These are phyloP conservation scores for Corylus heterophylla DNA, from an alignment of 306 rosid genomes.

Conservation along the genomic window DNA sequence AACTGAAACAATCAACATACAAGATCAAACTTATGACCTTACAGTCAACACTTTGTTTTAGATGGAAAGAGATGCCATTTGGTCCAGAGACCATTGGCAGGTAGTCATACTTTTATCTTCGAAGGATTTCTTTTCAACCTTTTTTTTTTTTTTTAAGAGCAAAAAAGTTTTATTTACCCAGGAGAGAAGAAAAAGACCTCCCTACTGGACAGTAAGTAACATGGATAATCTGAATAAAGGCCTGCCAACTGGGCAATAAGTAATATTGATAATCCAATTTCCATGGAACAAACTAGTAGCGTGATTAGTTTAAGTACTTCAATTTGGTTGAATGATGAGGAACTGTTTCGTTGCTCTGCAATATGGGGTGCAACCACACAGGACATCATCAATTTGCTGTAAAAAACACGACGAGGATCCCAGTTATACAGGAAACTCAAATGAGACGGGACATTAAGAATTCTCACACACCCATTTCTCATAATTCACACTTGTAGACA, in stretches of 20 bases:
- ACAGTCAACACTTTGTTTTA: not conserved
- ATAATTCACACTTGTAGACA: not conserved
- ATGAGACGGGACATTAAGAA: not conserved
- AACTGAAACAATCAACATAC: not conserved
- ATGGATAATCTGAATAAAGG: not conserved
- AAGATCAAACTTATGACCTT: not conserved
- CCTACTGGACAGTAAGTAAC: not conserved
- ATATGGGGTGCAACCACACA: no score
- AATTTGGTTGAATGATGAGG: no score
- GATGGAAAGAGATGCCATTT: not conserved
- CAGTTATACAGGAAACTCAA: not conserved
- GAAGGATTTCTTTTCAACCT: no score
- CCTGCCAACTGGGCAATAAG: not conserved
- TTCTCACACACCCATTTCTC: not conserved
- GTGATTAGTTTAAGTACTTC: no score
- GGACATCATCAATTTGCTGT: no score
- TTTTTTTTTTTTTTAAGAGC: not conserved
- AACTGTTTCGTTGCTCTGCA: no score
- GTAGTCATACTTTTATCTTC: not conserved
- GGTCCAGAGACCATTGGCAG: not conserved
- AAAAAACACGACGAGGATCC: not conserved
- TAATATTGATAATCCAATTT: no score
- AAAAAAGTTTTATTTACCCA: not conserved
- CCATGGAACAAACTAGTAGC: no score
- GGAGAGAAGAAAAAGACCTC: not conserved